Base-by-base conservation (phyloP, 2,329 filamentous ascomycete species). In the Colletotrichum caudatum region DNA sequence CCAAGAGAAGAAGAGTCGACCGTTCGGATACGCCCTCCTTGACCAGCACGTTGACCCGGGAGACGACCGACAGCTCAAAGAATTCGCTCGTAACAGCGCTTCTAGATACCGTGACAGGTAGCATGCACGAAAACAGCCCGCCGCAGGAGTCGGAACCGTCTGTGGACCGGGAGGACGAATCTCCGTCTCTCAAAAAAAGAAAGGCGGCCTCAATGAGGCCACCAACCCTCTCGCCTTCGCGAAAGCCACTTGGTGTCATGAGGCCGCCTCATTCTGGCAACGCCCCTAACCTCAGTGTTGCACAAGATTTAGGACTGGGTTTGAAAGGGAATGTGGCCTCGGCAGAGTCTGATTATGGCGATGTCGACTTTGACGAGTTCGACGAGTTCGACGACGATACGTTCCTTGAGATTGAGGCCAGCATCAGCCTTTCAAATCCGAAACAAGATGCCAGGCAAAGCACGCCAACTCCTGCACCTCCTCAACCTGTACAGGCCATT, bases 1-100 rank as follows among this genome's bases (percentile, higher is more conserved):
- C 92, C 1, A 95, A 95, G 79, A 86, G 91, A 74, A 87, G 91
- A 75, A 91, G 87, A 75, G 77, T 89, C 9, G 88, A 90, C 61
- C 84, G 84, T 44, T 79, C 82, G 18, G 85, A 83, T 62, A 77
- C 4, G 78, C 78, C 44, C 78, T 80, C 56, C 74, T 76, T 41
- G 78, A 78, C 65, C 77, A 76, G 48, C 76, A 81, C 51, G 78
- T 77, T 69, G 79, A 78, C 73, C 72, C 78, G 80, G 76, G 80
- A 84, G 71, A 83, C 81, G 74, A 84, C 85, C 68, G 85, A 86
- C 39, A 82, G 82, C 5, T 88, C 87, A 2, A 91, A 90, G 73
- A 84, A 86, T 0, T 87, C 85, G 4, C 82, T 89, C 76, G 86
- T 89, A n/a, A 87, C 86, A 46, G 88, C 90, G 20, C 81, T 95